A percentile compares a stretch with the other conserved stretches of the same genome.
phyloP scores from a whole-genome alignment of 2,329 filamentous ascomycete species.

The Talaromyces sp. region DNA sequence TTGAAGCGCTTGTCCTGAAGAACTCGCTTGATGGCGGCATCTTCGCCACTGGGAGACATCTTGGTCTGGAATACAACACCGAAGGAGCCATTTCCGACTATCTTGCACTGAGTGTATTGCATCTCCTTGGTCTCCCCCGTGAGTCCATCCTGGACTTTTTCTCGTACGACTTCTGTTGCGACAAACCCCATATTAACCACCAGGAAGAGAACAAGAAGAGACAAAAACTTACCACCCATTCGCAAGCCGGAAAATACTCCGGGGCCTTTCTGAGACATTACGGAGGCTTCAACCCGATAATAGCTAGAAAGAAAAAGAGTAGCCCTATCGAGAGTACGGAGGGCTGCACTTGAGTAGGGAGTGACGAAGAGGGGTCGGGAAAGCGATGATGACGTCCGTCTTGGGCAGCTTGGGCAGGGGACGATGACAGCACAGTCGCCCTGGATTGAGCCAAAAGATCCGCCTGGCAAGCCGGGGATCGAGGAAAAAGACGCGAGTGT shows the following conservation, averaged over 20 bases:
- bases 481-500: conserved; percentile 17
- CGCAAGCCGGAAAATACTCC: conserved; percentile 82
- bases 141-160: conserved; percentile 97
- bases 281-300: conserved; percentile 23
- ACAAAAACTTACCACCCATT: conserved; percentile 81
- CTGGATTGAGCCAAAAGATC: conserved; percentile 24
- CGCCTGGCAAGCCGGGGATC: conserved; percentile 10
- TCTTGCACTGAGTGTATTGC: conserved; percentile 99
- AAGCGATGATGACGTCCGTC: conserved; percentile 41
- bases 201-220: conserved; percentile 7
- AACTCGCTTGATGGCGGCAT: conserved; percentile 98
- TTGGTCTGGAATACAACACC: conserved; percentile 99
- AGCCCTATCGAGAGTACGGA: conserved; percentile 36
- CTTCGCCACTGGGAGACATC: conserved; percentile 93
- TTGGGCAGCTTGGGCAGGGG: conserved; percentile 43
- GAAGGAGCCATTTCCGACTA: conserved; percentile 97
- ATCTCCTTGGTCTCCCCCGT: conserved; percentile 95
- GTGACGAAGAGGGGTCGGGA: conserved; percentile 34
- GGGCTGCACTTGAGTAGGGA: conserved; percentile 42
- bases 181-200: conserved; percentile 15
- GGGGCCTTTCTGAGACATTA: conserved; percentile 87
- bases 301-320: conserved; percentile 15
- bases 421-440: conserved; percentile 15
- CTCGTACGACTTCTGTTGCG: conserved; percentile 83
- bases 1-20: conserved; percentile 99